These are phyloP conservation scores for Zasmidium citrigriseum DNA, from an alignment of 2,329 filamentous ascomycete species.

Conservation along the genomic window DNA sequence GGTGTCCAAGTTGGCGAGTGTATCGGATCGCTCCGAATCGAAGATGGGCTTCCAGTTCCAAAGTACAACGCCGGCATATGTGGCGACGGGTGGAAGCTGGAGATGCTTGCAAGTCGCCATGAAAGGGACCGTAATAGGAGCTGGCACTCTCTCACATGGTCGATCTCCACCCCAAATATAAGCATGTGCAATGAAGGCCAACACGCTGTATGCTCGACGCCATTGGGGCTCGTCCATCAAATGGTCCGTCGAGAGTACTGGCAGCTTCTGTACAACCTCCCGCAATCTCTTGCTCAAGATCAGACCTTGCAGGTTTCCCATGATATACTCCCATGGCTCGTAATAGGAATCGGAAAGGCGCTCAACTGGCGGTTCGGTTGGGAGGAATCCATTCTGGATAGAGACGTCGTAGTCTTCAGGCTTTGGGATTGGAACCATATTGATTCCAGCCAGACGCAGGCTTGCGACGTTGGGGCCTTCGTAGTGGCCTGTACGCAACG, in stretches of 20 bases:
- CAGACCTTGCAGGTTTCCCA: constrained; percentile 81
- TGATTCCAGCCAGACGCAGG: constrained; percentile 36
- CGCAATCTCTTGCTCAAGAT: constrained; percentile 83
- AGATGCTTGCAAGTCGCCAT: constrained; percentile 69
- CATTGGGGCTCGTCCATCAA: constrained; percentile 86
- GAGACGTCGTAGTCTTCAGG: constrained; percentile 81
- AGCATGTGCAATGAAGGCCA: constrained; percentile 78
- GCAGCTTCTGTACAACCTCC: constrained; percentile 75
- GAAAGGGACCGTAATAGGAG: constrained; percentile 80
- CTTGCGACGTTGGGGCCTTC: constrained; percentile 35
- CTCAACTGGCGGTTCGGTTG: constrained; percentile 75
- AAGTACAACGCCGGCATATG: constrained; percentile 85
- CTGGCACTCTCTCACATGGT: constrained; percentile 72
- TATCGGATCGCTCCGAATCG: constrained; percentile 75
- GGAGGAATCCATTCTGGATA: constrained; percentile 80
- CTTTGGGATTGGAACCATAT: constrained; percentile 47
- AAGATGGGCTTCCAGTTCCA: constrained; percentile 99
- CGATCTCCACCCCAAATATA: constrained; percentile 86
- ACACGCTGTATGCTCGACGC: constrained; percentile 79
- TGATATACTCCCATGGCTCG: constrained; percentile 87
- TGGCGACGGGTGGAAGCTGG: constrained; percentile 88
- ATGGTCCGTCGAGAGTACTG: constrained; percentile 78
- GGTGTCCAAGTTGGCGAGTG: constrained; percentile 83
- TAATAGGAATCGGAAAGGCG: constrained; percentile 88
- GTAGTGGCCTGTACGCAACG: constrained; percentile 29